phyloP scores from a whole-genome alignment of 345 rosid genomes.

The Iberis pinnata region DNA sequence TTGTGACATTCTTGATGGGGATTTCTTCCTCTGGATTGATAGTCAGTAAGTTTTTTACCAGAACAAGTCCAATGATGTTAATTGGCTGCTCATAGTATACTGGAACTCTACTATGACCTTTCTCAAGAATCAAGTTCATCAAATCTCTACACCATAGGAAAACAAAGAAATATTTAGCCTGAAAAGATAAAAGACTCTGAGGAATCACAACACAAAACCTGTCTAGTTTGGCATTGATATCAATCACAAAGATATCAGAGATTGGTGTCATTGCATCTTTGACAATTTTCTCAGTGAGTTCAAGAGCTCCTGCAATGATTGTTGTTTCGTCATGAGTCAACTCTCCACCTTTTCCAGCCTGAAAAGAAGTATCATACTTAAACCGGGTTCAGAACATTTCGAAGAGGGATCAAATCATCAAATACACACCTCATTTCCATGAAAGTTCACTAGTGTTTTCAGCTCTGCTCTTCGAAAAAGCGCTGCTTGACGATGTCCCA shows the following conservation, averaged over 20 bases:
- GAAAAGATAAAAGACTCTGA: too few species aligned
- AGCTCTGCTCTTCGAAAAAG: conserved; percentile 98
- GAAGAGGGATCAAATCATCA: neutral
- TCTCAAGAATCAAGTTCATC: conserved; percentile 83
- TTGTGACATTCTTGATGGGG: conserved; percentile 76
- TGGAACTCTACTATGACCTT: conserved; percentile 97
- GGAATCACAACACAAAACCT: conserved; percentile 38
- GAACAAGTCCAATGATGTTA: conserved; percentile 82
- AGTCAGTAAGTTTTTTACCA: conserved; percentile 85
- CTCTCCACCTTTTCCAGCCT: conserved; percentile 99
- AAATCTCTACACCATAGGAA: conserved; percentile 44
- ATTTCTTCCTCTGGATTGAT: conserved; percentile 72
- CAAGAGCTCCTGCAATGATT: conserved; percentile 98
- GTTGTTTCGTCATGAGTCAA: conserved; percentile 96
- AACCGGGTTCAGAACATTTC: conserved; percentile 11
- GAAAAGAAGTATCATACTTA: conserved; percentile 5
- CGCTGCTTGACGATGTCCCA: conserved; percentile 85
- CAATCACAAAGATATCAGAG: conserved; percentile 67
- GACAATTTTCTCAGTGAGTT: conserved; percentile 77
- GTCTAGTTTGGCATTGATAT: conserved; percentile 76
- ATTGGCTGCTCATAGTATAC: conserved; percentile 85
- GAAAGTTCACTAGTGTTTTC: conserved; percentile 88
- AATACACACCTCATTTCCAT: conserved; percentile 80
- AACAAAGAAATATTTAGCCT: too few species aligned
- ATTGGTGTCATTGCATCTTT: conserved; percentile 90